Conservation (phyloP, 2,329 filamentous ascomycete genomes). For the Sporothrix schenckii region DNA sequence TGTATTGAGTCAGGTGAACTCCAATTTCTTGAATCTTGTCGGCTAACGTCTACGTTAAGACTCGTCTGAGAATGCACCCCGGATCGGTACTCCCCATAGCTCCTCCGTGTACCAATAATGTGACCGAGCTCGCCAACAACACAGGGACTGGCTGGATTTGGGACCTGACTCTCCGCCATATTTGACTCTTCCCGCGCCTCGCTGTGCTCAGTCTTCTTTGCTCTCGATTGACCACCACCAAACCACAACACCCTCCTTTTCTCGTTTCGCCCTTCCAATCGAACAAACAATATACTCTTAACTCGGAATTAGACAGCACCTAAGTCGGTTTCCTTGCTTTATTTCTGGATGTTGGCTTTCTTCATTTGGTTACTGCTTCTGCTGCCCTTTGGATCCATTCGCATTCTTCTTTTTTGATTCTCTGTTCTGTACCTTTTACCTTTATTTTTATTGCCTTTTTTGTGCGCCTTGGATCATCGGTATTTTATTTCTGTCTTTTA, state of each 20-base stretch:
- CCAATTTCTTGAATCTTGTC: not conserved
- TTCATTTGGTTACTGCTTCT: not conserved
- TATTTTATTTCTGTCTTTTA: not conserved
- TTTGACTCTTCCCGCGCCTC: not conserved
- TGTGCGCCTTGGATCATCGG: not conserved
- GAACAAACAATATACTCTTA: slow-evolving; percentile 13
- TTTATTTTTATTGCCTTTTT: slow-evolving; percentile 1
- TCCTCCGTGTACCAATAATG: slow-evolving; percentile 21
- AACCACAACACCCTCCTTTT: not conserved
- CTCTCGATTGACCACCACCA: no score
- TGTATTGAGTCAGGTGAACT: not conserved
- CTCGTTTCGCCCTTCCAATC: not conserved
- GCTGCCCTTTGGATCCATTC: no score
- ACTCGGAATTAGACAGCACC: not conserved
- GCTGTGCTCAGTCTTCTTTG: not conserved
- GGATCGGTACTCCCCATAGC: not conserved
- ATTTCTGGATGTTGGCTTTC: not conserved
- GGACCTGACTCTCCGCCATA: not conserved
- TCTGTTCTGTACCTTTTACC: slow-evolving; percentile 11
- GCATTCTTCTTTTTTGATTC: not conserved
- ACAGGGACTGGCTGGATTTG: not conserved
- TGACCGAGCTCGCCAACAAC: not conserved
- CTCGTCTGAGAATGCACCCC: slow-evolving; percentile 7
- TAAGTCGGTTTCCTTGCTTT: not conserved
- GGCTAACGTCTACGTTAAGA: not conserved